These are phyloP conservation scores for Nasturtium officinale DNA, from an alignment of 345 rosid species.

Conservation along the genomic window DNA sequence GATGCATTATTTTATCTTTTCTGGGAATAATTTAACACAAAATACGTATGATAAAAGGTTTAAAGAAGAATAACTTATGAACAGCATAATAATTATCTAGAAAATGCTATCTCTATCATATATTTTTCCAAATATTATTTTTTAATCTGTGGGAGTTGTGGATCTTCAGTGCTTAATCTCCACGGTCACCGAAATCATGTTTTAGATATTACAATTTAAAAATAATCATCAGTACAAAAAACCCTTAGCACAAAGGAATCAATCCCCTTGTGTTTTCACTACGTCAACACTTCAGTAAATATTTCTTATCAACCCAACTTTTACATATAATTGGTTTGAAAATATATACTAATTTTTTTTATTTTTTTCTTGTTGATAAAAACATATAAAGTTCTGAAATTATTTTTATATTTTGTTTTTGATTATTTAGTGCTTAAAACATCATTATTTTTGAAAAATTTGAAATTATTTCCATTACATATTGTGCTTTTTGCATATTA, in stretches of 20 bases:
- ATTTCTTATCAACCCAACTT: no score
- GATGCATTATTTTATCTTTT: constrained; percentile 36
- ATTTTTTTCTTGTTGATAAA: background rate
- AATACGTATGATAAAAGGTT: constrained; percentile 5
- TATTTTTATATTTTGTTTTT: background rate
- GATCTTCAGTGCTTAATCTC: no score
- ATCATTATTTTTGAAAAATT: background rate
- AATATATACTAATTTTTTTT: background rate
- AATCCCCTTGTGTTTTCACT: no score
- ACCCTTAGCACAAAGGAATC: no score
- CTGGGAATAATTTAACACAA: constrained; percentile 21
- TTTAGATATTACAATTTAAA: no score
- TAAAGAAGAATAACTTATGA: background rate
- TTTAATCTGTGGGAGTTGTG: no score
- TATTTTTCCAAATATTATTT: background rate
- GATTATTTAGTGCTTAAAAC: background rate
- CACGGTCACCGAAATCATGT: no score
- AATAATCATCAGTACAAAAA: no score
- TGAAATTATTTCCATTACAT: background rate
- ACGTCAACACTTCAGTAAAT: no score
- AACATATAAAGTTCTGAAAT: no score
- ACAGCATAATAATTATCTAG: background rate
- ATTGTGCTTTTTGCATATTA: background rate
- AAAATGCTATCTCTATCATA: background rate
- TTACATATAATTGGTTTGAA: no score